Base-by-base conservation (phyloP, 495 filamentous ascomycete species). In the Hypoxylon subgilvum region DNA sequence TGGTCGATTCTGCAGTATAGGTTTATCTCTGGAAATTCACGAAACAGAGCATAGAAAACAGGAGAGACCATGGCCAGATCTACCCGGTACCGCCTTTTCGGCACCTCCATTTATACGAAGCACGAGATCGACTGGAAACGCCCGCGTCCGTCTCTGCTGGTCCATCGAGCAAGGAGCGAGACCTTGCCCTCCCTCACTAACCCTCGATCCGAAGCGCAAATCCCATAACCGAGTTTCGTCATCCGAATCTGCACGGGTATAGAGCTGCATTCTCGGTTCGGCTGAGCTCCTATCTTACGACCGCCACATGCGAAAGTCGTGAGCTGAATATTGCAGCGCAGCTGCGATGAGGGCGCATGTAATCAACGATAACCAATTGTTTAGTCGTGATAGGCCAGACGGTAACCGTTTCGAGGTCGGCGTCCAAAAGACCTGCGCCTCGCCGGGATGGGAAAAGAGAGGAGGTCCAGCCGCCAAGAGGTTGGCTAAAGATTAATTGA, bases 351-450 rank as follows among this genome's bases (percentile, higher is more conserved):
- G n/a, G n/a, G n/a, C n/a, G n/a, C n/a, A n/a, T n/a, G n/a, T n/a
- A 14, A 41, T 6, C 30, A 22, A 16, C 10, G 10, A 38, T 17
- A 51, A 46, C 55, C 55, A 58, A 51, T 58, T 1, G 39, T 45
- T n/a, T 3, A 8, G n/a, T 30, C 5, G 23, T 30, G 52, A 50
- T 57, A 28, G 22, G 30, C 18, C 13, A 14, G 16, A 23, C 31
- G 32, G 14, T 40, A 19, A 38, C 31, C 32, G 6, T 40, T 14
- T 32, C 30, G 28, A 13, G 6, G 46, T 32, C 46, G 55, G 39
- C 23, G 44, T 51, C 41, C 5, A 21, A 31, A 16, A 12, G 23
- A 30, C 25, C 12, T 17, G 25, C 23, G 18, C 35, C 7, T n/a
- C 13, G 19, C 47, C 18, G 25, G 40, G 12, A 34, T 6, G 19